Base-by-base conservation (phyloP, 169 alveolate genomes). In the Eimeria necatrix region DNA sequence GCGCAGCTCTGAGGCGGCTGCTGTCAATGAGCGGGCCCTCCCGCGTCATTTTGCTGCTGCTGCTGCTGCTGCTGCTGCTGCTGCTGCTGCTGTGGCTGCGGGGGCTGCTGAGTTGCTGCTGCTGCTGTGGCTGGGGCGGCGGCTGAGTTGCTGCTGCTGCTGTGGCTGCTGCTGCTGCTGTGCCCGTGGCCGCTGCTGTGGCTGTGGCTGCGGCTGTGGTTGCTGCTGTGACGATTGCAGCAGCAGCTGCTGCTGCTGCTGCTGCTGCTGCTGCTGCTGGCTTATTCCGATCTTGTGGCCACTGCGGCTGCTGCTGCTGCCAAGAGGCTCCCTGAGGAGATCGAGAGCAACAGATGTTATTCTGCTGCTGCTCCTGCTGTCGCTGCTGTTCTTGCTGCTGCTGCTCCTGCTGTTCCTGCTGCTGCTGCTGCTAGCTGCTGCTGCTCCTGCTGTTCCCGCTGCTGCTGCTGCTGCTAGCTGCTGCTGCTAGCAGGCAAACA, bases 391-490 rank as follows among this genome's bases (percentile, higher is more conserved):
- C 41, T 2, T 32, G 41, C 41, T 32, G 41, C 41, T 32, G 41
- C 2, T 32, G 41, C n/a, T n/a, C n/a, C n/a, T n/a, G n/a, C n/a
- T n/a, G n/a, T n/a, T n/a, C n/a, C 41, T 32, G 41, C 41, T 32
- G 41, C 41, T 2, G 41, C 2, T 2, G 41, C n/a, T 4, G 73
- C n/a, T 61, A n/a, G 73, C n/a, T 61, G 73, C 0, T 61, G 24
- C 41, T 16, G 46, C 4, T 68, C 51, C 78, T 68, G 78, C 78
- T 68, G 78, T 16, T 12, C 49, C 12, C 12, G 78, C 49, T 68
- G 78, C 4, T 68, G 78, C 16, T 68, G 78, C 78, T 68, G 46
- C 78, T 68, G 78, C 48, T 68, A 48, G 78, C 78, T n/a, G 78
- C 41, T n/a, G 78, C 41, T n/a, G 48, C 46, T 18, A 14, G 74